Evolutionary conservation across 768 basidiomycete genomes (phyloP).

Genomic region (Pisolithus sp.): DNA sequence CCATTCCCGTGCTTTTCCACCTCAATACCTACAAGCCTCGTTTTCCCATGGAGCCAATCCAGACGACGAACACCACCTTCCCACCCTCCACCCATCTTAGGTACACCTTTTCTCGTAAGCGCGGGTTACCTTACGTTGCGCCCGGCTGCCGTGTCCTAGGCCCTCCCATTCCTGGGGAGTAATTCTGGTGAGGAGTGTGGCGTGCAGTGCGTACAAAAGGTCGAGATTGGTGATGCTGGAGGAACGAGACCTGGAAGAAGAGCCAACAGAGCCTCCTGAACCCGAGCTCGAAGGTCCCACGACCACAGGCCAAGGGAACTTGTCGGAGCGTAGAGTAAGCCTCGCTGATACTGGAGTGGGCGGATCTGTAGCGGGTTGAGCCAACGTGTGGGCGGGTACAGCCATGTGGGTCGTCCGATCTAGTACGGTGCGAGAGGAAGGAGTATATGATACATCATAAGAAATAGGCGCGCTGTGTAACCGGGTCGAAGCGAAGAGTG

Average conservation of each 20-base stretch:
- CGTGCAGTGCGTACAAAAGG: constrained; percentile 54
- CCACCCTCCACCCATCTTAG: constrained; percentile 61
- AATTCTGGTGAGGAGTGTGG: constrained; percentile 47
- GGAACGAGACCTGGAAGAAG: constrained; percentile 16
- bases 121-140: constrained; percentile 51
- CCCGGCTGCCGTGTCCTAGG: constrained; percentile 47
- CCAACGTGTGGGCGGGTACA: constrained; percentile 49
- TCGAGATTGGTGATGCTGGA: constrained; percentile 53
- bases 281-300: constrained; percentile 34
- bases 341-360: constrained; percentile 39
- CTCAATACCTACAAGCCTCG: constrained; percentile 54
- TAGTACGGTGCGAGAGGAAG: constrained; percentile 51
- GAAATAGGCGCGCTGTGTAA: constrained; percentile 55
- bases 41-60: constrained; percentile 62
- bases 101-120: constrained; percentile 61
- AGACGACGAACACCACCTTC: constrained; percentile 61
- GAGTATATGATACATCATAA: constrained; percentile 52
- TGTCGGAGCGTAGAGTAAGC: constrained; percentile 48
- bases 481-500: constrained; percentile 51
- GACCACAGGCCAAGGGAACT: constrained; percentile 57
- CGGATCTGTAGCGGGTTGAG: constrained; percentile 61
- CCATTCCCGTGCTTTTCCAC: constrained; percentile 39
- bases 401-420: constrained; percentile 48
- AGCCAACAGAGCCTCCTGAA: constrained; percentile 20
- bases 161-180: constrained; percentile 61